Conservation (phyloP, 2,329 filamentous ascomycete genomes). For the Phialophora macrospora region DNA sequence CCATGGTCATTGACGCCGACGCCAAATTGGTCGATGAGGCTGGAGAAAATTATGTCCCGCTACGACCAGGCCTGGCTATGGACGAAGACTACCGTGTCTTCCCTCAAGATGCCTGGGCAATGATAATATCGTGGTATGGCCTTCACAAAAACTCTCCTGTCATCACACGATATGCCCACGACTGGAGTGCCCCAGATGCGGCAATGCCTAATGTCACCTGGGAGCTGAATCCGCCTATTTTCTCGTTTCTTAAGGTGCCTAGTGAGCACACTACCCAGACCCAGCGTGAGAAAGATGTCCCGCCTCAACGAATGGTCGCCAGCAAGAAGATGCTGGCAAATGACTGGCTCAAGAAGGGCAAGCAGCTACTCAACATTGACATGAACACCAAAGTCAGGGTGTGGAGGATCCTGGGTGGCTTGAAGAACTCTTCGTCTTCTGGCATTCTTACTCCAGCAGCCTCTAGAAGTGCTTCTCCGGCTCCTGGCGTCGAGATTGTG, state of each 20-base stretch:
- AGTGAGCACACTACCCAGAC: conserved; percentile 63
- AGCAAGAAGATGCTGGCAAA: conserved; percentile 73
- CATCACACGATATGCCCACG: conserved; percentile 77
- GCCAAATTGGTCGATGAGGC: conserved; percentile 51
- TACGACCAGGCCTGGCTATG: conserved; percentile 69
- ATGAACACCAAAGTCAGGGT: conserved; percentile 74
- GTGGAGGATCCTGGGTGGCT: conserved; percentile 64
- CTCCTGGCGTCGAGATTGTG: conserved; percentile 50
- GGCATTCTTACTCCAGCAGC: conserved; percentile 51
- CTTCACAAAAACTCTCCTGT: conserved; percentile 69
- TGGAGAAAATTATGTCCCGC: conserved; percentile 67
- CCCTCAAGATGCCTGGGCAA: conserved; percentile 78
- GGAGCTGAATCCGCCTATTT: conserved; percentile 82
- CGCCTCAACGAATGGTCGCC: conserved; percentile 69
- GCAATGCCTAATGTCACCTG: conserved; percentile 71
- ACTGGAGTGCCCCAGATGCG: conserved; percentile 65
- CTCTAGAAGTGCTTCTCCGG: conserved; percentile 51
- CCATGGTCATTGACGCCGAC: conserved; percentile 60
- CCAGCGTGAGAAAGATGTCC: conserved; percentile 64
- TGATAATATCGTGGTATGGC: conserved; percentile 83
- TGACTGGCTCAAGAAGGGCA: conserved; percentile 76
- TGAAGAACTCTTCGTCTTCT: conserved; percentile 50
- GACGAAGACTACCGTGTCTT: conserved; percentile 77
- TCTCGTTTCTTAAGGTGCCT: conserved; percentile 81
- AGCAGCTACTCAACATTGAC: conserved; percentile 70